Percentiles rank a stretch among this genome's conserved stretches.
Conservation (phyloP, 306 rosid genomes). For the Cercis canadensis region DNA sequence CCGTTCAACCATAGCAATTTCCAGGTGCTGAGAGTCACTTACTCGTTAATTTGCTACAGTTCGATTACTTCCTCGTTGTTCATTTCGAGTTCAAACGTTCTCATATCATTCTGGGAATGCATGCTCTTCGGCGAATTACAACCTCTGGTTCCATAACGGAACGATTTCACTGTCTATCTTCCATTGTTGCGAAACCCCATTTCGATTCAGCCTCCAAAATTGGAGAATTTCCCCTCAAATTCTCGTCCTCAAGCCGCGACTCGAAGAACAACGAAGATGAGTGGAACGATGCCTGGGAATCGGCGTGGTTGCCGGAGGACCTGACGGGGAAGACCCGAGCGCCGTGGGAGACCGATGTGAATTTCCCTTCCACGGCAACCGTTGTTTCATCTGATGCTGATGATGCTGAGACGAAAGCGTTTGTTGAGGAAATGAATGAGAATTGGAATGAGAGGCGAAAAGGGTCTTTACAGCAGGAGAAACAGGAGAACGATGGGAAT, state of each 20-base stretch:
- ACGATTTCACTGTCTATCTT: slow-evolving; percentile 30
- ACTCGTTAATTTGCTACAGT: background rate
- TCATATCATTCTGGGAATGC: slow-evolving; percentile 33
- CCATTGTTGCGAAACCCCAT: slow-evolving; percentile 11
- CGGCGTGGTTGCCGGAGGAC: slow-evolving; percentile 94
- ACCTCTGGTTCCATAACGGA: slow-evolving; percentile 17
- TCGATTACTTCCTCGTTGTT: background rate
- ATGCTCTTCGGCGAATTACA: slow-evolving; percentile 49
- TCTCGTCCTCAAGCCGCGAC: slow-evolving; percentile 31
- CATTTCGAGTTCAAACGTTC: background rate
- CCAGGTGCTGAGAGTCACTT: no score
- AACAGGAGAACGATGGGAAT: slow-evolving; percentile 28
- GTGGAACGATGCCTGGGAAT: slow-evolving; percentile 95
- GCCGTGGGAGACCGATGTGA: slow-evolving; percentile 87
- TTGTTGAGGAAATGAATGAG: slow-evolving; percentile 89
- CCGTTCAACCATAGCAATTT: no score
- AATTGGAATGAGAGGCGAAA: slow-evolving; percentile 79
- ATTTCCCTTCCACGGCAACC: slow-evolving; percentile 48
- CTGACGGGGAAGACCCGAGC: slow-evolving; percentile 58
- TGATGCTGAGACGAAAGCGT: slow-evolving; percentile 82
- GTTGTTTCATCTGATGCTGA: slow-evolving; percentile 57
- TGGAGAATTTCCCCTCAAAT: background rate
- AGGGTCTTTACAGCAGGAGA: slow-evolving; percentile 48
- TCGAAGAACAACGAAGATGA: slow-evolving; percentile 69
- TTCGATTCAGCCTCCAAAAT: background rate